Evolutionary conservation across 83 land plant species (phyloP).

Genomic region (Diphasiastrum complanatum): DNA sequence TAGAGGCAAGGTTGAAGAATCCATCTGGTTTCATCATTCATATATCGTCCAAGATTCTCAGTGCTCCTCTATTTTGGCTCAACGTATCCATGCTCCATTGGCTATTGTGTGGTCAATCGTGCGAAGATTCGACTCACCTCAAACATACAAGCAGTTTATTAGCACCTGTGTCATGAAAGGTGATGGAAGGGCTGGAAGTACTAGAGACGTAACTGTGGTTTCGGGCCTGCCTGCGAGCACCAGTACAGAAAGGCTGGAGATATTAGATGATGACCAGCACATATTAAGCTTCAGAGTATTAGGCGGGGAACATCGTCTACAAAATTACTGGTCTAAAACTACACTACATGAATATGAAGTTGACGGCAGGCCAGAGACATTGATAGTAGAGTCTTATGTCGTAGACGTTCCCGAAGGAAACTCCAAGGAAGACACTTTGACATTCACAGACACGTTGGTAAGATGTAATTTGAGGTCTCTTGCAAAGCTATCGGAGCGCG

Average conservation of each 20-base stretch:
- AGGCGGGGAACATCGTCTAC: background rate
- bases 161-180: background rate
- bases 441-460: constrained; percentile 10
- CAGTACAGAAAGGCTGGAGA: constrained; percentile 11
- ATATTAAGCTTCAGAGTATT: constrained; percentile 7
- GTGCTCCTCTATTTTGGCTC: background rate
- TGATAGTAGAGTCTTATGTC: too few species aligned
- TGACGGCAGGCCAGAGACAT: background rate
- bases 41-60: too few species aligned
- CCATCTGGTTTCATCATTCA: too few species aligned
- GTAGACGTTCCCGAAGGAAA: too few species aligned
- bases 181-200: background rate
- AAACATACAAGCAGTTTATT: constrained; percentile 7
- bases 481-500: constrained; percentile 1
- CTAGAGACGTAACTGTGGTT: constrained; percentile 1
- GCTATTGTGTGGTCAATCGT: background rate
- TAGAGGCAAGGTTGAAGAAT: too few species aligned
- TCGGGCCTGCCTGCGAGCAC: constrained; percentile 6
- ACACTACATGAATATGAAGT: constrained; percentile 2
- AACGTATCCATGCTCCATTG: background rate
- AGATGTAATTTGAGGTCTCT: constrained; percentile 8
- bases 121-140: constrained; percentile 12
- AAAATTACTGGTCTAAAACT: constrained; percentile 6
- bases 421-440: too few species aligned
- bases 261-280: constrained; percentile 9